phyloP scores from a whole-genome alignment of 768 basidiomycete genomes.

The Psilocybe sp. region DNA sequence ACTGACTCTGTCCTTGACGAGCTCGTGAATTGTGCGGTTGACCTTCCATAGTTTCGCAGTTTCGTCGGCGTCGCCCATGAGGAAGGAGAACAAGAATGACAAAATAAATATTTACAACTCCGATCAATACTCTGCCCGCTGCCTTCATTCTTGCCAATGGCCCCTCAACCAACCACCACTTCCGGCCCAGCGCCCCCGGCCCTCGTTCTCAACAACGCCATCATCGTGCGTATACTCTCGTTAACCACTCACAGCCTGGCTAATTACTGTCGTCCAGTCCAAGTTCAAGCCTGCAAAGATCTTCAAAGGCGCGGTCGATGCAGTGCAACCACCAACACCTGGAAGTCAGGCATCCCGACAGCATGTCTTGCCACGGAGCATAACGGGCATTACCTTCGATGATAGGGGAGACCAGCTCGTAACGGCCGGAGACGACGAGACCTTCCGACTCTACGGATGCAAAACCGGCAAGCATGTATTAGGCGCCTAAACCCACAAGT shows the following conservation, averaged over 20 bases:
- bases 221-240: slow-evolving; percentile 43
- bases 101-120: slow-evolving; percentile 51
- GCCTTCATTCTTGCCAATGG: slow-evolving; percentile 26
- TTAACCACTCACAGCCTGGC: slow-evolving; percentile 4
- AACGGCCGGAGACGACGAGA: slow-evolving; percentile 90
- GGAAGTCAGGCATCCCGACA: slow-evolving; percentile 30
- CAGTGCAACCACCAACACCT: slow-evolving; percentile 42
- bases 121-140: slow-evolving; percentile 28
- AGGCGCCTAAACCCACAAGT: slow-evolving; percentile 8
- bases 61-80: slow-evolving; percentile 75
- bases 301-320: slow-evolving; percentile 76
- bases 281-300: slow-evolving; percentile 88
- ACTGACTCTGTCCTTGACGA: slow-evolving; percentile 90
- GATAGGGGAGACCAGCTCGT: slow-evolving; percentile 84
- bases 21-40: slow-evolving; percentile 93
- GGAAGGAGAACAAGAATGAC: slow-evolving; percentile 19
- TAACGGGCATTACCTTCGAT: slow-evolving; percentile 89
- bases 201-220: slow-evolving; percentile 25
- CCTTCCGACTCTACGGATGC: slow-evolving; percentile 84
- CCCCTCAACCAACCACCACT: slow-evolving; percentile 41
- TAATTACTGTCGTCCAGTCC: slow-evolving; percentile 34
- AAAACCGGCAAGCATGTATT: slow-evolving; percentile 89
- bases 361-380: slow-evolving; percentile 58
- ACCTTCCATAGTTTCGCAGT: slow-evolving; percentile 93
- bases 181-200: slow-evolving; percentile 19